Percentiles rank a stretch among this genome's conserved stretches.
Evolutionary conservation across 495 filamentous ascomycete species (phyloP).

Genomic region (Hypoxylon lienhwacheense): DNA sequence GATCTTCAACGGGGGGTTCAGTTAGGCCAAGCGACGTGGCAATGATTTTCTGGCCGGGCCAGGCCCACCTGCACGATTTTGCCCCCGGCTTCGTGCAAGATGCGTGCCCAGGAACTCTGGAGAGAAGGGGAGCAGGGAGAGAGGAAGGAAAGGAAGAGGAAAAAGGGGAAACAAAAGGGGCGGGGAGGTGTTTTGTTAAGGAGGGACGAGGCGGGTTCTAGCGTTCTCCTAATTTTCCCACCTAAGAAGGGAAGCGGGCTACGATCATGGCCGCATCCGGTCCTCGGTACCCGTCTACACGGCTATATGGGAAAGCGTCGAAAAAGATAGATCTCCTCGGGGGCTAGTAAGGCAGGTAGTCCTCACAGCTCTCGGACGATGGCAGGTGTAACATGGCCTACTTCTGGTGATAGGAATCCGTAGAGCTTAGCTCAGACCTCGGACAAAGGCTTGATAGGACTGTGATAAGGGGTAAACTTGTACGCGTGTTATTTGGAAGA

Average conservation of each 20-base stretch:
- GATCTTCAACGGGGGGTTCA: constrained; percentile 32
- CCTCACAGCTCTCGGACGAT: background rate
- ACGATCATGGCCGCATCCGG: constrained; percentile 22
- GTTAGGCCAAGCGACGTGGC: constrained; percentile 35
- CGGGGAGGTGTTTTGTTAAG: too few relatives aligned
- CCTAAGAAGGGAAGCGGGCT: background rate
- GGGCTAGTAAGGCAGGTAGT: constrained; percentile 7
- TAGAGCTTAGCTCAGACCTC: background rate
- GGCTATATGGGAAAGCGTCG: constrained; percentile 9
- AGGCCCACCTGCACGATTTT: constrained; percentile 37
- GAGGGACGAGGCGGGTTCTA: constrained; percentile 21
- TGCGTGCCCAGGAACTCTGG: constrained; percentile 29
- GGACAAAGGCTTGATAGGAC: background rate
- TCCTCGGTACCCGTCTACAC: constrained; percentile 21
- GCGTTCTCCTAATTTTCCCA: constrained; percentile 23
- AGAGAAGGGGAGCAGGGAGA: constrained; percentile 23
- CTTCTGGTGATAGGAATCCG: background rate
- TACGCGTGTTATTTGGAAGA: too few relatives aligned
- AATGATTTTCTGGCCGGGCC: constrained; percentile 27
- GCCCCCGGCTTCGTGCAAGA: constrained; percentile 31
- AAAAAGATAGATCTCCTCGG: constrained; percentile 10
- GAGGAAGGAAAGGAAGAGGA: too few relatives aligned
- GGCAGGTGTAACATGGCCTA: constrained; percentile 20
- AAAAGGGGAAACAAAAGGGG: too few relatives aligned
- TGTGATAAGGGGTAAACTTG: too few relatives aligned